Evolutionary conservation across 2,329 filamentous ascomycete genomes (phyloP).

Genomic region (Fusarium ramigenum): DNA sequence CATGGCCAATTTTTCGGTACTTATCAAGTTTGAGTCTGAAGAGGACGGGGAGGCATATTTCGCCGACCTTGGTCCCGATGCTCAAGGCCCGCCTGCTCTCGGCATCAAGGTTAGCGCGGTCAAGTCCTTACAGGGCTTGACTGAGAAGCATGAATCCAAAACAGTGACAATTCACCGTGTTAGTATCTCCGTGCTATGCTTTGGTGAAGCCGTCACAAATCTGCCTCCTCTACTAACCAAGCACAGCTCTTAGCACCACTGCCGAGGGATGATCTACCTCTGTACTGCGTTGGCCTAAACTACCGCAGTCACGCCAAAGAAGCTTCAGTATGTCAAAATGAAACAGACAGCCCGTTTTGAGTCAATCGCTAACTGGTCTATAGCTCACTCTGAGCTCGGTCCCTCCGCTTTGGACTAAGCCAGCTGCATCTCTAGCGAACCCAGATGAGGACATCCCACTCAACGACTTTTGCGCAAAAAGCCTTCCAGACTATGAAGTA

Average conservation of each 20-base stretch:
- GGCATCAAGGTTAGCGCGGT: neutral
- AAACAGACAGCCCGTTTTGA: fast-evolving
- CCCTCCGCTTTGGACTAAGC: neutral
- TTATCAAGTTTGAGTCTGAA: neutral
- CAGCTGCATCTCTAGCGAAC: neutral
- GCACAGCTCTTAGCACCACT: neutral
- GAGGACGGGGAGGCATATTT: neutral
- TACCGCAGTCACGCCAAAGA: neutral
- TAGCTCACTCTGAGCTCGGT: neutral
- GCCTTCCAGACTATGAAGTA: neutral
- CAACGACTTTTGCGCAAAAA: neutral
- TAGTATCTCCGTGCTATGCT: neutral
- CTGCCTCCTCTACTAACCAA: too few relatives aligned
- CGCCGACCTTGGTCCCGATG: neutral
- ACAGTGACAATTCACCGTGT: neutral
- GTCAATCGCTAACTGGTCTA: neutral
- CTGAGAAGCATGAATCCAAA: fast-evolving
- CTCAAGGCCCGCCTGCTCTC: neutral
- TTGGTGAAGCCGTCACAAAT: neutral
- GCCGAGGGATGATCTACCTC: neutral
- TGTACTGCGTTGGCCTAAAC: neutral
- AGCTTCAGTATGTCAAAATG: neutral
- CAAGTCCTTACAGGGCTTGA: neutral
- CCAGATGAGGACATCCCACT: neutral
- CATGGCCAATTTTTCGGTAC: neutral